phyloP scores from a whole-genome alignment of 78 protist species.

The Dictyostelium purpureum region DNA sequence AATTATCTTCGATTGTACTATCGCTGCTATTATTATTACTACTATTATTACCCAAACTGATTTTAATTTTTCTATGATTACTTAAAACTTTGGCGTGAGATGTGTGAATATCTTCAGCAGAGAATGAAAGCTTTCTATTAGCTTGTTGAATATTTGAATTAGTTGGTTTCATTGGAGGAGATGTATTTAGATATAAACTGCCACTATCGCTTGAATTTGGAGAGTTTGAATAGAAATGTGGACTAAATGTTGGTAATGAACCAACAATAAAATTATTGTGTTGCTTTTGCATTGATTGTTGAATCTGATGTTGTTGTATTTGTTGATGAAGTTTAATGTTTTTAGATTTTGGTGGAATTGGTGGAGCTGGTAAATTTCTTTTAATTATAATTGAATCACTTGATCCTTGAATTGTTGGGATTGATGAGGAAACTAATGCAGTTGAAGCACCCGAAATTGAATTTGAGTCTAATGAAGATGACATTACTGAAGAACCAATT shows the following conservation, averaged over 20 bases:
- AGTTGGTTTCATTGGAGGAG: background rate
- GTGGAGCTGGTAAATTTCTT: constrained; percentile 51
- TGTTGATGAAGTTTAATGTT: background rate
- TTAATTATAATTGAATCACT: background rate
- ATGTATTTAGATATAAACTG: background rate
- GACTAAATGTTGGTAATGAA: constrained; percentile 24
- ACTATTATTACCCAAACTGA: background rate
- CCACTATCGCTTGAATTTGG: background rate
- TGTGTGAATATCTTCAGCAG: constrained; percentile 53
- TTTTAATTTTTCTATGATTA: constrained; percentile 34
- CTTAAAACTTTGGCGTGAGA: background rate
- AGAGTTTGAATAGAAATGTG: constrained; percentile 2
- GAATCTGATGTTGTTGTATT: background rate
- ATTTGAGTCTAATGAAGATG: background rate
- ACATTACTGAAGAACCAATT: background rate
- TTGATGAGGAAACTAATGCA: background rate
- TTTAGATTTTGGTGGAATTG: constrained; percentile 47
- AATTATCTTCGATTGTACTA: background rate
- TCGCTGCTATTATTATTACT: background rate
- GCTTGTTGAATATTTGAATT: background rate
- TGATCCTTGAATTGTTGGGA: background rate
- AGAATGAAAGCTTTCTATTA: constrained; percentile 19
- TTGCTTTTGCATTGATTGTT: background rate
- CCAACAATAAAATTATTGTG: constrained; percentile 9
- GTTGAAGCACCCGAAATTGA: too few relatives aligned